Evolutionary conservation across 2,329 filamentous ascomycete genomes (phyloP), one percentile per base, ranked within the genome.

Genomic region (Hymenoscyphus fructigenus): DNA sequence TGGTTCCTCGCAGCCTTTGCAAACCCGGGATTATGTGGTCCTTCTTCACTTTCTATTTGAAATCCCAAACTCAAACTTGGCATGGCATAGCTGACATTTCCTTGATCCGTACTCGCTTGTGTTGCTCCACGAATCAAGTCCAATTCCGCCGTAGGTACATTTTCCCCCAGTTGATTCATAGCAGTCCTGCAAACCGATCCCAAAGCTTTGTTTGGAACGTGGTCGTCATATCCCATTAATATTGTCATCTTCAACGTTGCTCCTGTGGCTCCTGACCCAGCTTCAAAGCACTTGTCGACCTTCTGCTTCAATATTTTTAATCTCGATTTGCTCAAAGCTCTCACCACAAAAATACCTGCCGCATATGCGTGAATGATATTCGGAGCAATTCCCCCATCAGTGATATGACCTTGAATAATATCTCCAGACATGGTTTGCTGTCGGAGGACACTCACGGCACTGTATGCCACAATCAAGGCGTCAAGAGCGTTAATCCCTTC

Each of bases 61-160:
- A 86, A 87, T 6, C 81, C 80, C 0, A 79, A 77, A 63, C 79
- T 83, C 44, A 88, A 72, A 61, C 82, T 84, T 47, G 85, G 86
- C 77, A 87, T 80, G 0, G 79, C 82, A 69, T 87, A 82, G 68
- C 82, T 85, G 62, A 88, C 74, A 66, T 88, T 80, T 0, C 85
- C 86, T 75, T 87, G 84, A 70, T 88, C 85, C 0, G 84, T 86
- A 67, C 83, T 85, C 4, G 85, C 84, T 78, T 80, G n/a, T 15
- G 80, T 82, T 28, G 75, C 71, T 0, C 80, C 80, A 3, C 74
- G 70, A 10, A 79, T 73, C 61, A 78, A 74, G 63, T 83, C 81
- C 6, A 79, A 59, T 2, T 81, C 79, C 12, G 76, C 76, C 0
- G 67, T 66, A 0, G 77, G 73, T 67, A 78, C 80, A 61, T 75